Evolutionary conservation across 306 rosid genomes (phyloP), one percentile per base, ranked within the genome.

Genomic region (Alnus glutinosa): DNA sequence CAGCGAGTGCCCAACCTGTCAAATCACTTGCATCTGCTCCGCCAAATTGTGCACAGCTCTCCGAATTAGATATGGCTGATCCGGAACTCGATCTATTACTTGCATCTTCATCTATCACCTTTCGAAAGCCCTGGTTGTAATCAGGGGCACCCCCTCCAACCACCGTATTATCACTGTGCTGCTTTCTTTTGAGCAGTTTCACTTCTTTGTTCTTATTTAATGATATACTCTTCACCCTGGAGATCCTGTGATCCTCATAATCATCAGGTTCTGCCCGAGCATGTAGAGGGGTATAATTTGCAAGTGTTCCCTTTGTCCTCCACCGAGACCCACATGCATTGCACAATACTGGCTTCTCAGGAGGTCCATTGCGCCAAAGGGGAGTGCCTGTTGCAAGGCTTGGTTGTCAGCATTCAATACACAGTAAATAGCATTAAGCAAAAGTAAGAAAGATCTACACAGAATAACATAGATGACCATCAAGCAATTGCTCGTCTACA

Each of bases 241-340:
- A 78, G 87, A 76, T 86, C 84, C 85, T 89, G 79, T 84, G 94
- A 52, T 96, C 94, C 74, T 89, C 99, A 76, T 73, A 86, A 82
- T 89, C 97, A 79, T 91, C 97, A 73, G 92, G 84, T 85, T 91
- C 98, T 23, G 94, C 83, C 70, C 99, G 93, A 78, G 98, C 96
- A 80, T 96, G 99, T 82, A 96, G 87, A 82, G 99, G 99, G 63
- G 99, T 96, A 75, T 96, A 96, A 84, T 96, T 93, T 77, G 90
- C 92, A 42, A 96, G 99, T 18, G 99, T 91, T 86, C 99, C 99
- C 87, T 96, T 96, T 12, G 99, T 96, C 89, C 99, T 96, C 99
- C 99, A 96, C 63, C 99, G 97, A 77, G 99, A 96, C 15, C 99
- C 99, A 69, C 99, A 96, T 19, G 99, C 99, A 88, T 96, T 96